phyloP scores from a whole-genome alignment of 371 early-diverging fungal genomes.

The Mucor saturninus region DNA sequence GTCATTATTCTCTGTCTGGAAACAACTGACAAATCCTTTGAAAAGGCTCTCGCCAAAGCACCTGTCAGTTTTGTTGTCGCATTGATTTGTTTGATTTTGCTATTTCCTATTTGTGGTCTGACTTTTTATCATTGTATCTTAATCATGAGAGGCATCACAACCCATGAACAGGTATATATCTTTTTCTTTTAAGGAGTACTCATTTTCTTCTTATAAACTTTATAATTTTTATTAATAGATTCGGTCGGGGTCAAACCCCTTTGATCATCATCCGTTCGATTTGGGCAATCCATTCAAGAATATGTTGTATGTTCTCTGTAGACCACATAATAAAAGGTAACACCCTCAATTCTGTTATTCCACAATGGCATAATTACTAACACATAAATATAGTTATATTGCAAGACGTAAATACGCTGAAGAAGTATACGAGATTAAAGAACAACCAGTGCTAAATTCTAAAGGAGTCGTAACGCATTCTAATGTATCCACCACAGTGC shows the following conservation, averaged over 20 bases:
- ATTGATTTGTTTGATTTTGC: conserved; percentile 67
- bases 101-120: conserved; percentile 71
- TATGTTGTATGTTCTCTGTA: conserved; percentile 59
- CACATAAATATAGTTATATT: conserved; percentile 21
- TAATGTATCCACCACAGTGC: conserved; percentile 6
- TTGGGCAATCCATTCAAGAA: conserved; percentile 53
- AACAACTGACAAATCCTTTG: not conserved
- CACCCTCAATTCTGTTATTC: not conserved
- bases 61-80: conserved; percentile 65
- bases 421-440: conserved; percentile 18
- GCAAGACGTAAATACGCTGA: conserved; percentile 29
- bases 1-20: conserved; percentile 32
- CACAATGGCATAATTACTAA: not conserved
- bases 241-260: conserved; percentile 45
- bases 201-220: not conserved
- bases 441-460: not conserved
- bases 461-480: not conserved
- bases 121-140: conserved; percentile 79
- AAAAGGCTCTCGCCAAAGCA: conserved; percentile 19
- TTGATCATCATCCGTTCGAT: conserved; percentile 50
- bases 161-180: conserved; percentile 80
- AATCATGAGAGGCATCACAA: conserved; percentile 75
- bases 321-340: conserved; percentile 67
- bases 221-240: conserved; percentile 21
- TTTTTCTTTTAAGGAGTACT: not conserved